Evolutionary conservation across 2,329 filamentous ascomycete genomes (phyloP), one percentile per base, ranked within the genome.

Genomic region (Lanzia echinophila): DNA sequence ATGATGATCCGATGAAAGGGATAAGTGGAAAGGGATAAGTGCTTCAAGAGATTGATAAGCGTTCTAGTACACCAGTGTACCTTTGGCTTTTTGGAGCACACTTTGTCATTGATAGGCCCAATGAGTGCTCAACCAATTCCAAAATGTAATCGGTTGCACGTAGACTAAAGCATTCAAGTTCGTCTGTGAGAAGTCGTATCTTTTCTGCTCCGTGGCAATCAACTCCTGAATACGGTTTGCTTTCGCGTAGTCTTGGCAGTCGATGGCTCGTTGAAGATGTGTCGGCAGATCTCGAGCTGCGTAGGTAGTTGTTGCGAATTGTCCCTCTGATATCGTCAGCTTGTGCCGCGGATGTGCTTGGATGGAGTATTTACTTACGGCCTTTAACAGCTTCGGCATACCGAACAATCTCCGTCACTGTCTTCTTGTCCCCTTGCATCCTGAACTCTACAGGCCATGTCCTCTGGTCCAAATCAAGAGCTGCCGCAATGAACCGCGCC

Each of bases 391-490:
- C 69, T 66, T 54, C 74, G 70, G 61, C 76, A 77, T 38, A 72
- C 65, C 44, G 71, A 66, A 87, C 73, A 11, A 90, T 72, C 44
- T 84, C 76, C 12, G 75, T 73, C 2, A 88, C 75, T 1, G 75
- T 79, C 67, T 86, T 72, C 6, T 81, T 73, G 50, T 87, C 83
- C n/a, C 86, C 85, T 47, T 76, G 76, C 77, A 90, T 83, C 38
- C 77, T 78, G 66, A 87, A 82, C 65, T 90, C 86, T 6, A 70
- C 68, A 3, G 85, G 85, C 87, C 87, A 91, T 17, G 68, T 74
- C 6, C 73, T 70, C 7, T 75, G 72, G 0, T 75, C 78, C 39
- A 88, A 69, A 44, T 87, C 83, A 31, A 88, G 68, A 13, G 87
- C 81, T n/a, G 82, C 80, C 11, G 84, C 83, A 8, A 90, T 73